Evolutionary conservation across 1,284 basidiomycete genomes (phyloP).

Genomic region (Rhodotorula sp.): DNA sequence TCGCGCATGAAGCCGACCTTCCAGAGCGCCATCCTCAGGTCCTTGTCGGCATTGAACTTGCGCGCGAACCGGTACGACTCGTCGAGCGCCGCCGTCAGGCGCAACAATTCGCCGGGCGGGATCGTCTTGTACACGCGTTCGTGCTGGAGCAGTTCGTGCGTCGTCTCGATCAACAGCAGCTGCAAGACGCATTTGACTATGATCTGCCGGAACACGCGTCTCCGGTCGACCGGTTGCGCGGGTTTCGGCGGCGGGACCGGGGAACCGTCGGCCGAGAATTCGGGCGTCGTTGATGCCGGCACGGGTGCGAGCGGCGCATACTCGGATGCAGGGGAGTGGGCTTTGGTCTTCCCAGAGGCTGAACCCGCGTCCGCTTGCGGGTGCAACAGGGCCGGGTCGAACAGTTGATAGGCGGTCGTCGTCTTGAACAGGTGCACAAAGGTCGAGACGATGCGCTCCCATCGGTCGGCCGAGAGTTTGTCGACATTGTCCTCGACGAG

Average conservation of each 20-base stretch:
- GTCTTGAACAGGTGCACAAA: slow-evolving; percentile 95
- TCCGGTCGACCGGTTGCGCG: slow-evolving; percentile 59
- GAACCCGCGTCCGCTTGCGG: slow-evolving; percentile 40
- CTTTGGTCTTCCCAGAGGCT: slow-evolving; percentile 1
- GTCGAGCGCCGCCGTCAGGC: slow-evolving; percentile 90
- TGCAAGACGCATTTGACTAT: slow-evolving; percentile 99
- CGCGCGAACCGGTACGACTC: slow-evolving; percentile 97
- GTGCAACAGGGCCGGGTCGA: slow-evolving; percentile 78
- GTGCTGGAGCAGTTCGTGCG: slow-evolving; percentile 91
- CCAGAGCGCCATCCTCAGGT: slow-evolving; percentile 93
- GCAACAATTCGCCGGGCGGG: slow-evolving; percentile 85
- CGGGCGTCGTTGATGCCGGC: slow-evolving; percentile 20
- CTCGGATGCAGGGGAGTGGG: slow-evolving; percentile 51
- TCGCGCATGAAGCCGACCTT: slow-evolving; percentile 99
- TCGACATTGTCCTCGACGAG: slow-evolving; percentile 89
- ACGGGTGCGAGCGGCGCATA: slow-evolving; percentile 61
- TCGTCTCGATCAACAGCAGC: slow-evolving; percentile 93
- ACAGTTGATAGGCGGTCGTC: slow-evolving; percentile 95
- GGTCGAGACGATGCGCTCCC: slow-evolving; percentile 89
- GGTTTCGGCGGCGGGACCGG: slow-evolving; percentile 17
- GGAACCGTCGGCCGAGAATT: slow-evolving; percentile 8
- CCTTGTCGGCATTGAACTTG: slow-evolving; percentile 97
- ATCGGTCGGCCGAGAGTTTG: slow-evolving; percentile 78
- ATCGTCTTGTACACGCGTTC: slow-evolving; percentile 89
- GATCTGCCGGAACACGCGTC: slow-evolving; percentile 95